phyloP scores from a whole-genome alignment of 768 basidiomycete species.

The Cystobasidium onofrii region DNA sequence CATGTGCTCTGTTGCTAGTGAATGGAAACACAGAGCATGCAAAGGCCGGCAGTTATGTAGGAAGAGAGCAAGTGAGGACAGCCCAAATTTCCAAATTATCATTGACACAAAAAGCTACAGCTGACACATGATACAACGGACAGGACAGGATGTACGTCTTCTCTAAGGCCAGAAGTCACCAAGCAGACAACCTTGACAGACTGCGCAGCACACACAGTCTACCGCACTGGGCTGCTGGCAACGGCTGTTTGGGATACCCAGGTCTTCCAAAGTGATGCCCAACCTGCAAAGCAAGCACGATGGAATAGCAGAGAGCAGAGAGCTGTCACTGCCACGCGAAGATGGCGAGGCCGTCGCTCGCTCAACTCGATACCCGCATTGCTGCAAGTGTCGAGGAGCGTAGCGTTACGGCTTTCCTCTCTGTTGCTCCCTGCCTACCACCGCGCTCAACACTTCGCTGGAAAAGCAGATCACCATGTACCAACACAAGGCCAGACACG shows the following conservation, averaged over 20 bases:
- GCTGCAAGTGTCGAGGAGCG: background rate
- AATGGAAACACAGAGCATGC: no score
- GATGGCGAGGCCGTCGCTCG: background rate
- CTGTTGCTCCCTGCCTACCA: background rate
- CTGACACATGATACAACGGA: background rate
- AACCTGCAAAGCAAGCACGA: background rate
- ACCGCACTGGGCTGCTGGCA: background rate
- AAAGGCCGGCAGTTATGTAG: no score
- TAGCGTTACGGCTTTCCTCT: background rate
- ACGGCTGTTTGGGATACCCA: background rate
- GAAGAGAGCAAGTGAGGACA: no score
- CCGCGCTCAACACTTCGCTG: background rate
- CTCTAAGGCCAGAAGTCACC: background rate
- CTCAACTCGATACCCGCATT: background rate
- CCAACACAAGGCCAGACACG: background rate
- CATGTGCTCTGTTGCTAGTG: no score
- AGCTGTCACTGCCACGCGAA: background rate
- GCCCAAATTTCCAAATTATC: no score
- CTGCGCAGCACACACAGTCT: background rate
- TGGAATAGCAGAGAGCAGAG: background rate
- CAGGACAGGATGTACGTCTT: constrained; percentile 7
- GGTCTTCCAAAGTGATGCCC: background rate
- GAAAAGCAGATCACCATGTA: background rate
- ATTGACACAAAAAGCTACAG: background rate
- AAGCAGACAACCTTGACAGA: background rate